Percentiles rank a stretch among this genome's conserved stretches.
These are phyloP conservation scores for Paecilomyces variotii DNA, from an alignment of 2,329 filamentous ascomycete species.

Conservation along the genomic window DNA sequence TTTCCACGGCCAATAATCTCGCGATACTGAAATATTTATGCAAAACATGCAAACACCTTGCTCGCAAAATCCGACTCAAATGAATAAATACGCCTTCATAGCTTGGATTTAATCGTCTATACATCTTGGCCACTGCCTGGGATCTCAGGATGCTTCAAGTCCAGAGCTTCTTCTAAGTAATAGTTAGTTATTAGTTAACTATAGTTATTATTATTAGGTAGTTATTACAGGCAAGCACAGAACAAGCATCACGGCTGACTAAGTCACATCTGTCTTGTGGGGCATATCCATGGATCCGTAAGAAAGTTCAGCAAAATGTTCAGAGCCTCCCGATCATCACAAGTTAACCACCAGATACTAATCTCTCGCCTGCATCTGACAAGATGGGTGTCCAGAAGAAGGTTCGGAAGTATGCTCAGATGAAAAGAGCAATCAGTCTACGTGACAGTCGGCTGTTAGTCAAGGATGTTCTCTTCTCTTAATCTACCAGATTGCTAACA, in stretches of 20 bases:
- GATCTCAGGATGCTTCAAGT: too few species aligned
- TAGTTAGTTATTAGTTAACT: too few species aligned
- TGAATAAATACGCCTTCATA: too few species aligned
- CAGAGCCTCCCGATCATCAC: background rate
- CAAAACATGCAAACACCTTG: background rate
- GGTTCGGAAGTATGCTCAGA: constrained; percentile 80
- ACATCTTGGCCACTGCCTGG: too few species aligned
- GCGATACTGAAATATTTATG: background rate
- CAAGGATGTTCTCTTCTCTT: background rate
- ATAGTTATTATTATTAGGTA: too few species aligned
- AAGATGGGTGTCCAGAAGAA: constrained; percentile 81
- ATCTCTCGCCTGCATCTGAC: background rate
- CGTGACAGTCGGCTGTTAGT: constrained; percentile 62
- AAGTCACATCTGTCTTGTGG: background rate
- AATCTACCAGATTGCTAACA: background rate
- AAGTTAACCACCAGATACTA: background rate
- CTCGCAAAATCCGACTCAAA: background rate
- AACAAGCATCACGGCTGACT: background rate
- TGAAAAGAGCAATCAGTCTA: constrained; percentile 76
- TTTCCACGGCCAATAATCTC: background rate
- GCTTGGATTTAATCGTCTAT: too few species aligned
- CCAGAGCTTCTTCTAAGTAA: too few species aligned
- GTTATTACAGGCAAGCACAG: too few species aligned
- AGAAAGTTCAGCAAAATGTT: background rate
- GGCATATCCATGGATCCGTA: background rate